A percentile compares a stretch with the other conserved stretches of the same genome.
Conservation (phyloP, 371 early-diverging fungal genomes). For the Saksenaea vasiformis region DNA sequence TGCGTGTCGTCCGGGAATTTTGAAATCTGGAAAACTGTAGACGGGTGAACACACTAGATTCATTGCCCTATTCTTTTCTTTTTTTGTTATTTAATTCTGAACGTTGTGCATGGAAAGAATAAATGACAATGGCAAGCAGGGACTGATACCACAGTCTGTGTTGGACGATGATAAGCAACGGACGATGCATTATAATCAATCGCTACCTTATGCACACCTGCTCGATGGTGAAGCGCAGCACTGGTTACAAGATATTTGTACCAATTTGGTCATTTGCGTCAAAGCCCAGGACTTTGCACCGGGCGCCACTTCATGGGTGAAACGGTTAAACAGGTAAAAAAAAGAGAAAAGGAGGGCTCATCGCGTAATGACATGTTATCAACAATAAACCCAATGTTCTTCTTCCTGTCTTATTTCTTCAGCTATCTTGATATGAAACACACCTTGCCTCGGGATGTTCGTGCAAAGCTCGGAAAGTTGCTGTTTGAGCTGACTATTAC, state of each 20-base stretch:
- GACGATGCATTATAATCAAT: conserved; percentile 44
- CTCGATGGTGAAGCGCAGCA: conserved; percentile 54
- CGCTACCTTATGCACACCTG: conserved; percentile 58
- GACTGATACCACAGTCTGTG: conserved; percentile 36
- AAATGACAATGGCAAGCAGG: background rate
- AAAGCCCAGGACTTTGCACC: conserved; percentile 63
- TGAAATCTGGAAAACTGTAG: background rate
- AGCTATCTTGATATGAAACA: conserved; percentile 73
- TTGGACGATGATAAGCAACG: conserved; percentile 43
- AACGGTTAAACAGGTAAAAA: conserved; percentile 56
- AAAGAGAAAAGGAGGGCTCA: background rate
- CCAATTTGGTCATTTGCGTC: conserved; percentile 51
- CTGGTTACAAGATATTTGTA: conserved; percentile 58
- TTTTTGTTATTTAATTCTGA: background rate
- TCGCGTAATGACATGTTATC: background rate
- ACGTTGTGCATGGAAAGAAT: background rate
- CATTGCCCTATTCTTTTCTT: background rate
- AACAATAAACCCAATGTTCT: background rate
- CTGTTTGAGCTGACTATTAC: conserved; percentile 57
- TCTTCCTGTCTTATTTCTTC: background rate
- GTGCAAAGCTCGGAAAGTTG: conserved; percentile 59
- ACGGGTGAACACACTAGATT: background rate
- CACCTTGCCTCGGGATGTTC: conserved; percentile 56
- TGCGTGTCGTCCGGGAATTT: no score
- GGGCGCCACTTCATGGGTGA: conserved; percentile 60